These are phyloP conservation scores for Gorgonomyces haynaldii DNA, from an alignment of 192 early-diverging fungal species.

Conservation along the genomic window DNA sequence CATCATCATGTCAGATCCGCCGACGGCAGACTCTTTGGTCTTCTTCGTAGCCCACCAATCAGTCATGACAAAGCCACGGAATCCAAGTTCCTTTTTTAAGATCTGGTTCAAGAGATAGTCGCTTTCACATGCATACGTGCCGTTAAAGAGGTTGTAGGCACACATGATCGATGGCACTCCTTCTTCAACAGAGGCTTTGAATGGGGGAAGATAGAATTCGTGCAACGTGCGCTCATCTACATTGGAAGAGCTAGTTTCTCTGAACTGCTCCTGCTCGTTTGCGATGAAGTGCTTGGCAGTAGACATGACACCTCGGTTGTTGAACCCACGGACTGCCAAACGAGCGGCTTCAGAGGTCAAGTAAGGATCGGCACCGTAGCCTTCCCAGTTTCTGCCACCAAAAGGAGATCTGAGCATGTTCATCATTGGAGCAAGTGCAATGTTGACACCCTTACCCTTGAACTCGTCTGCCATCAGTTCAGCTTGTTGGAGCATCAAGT, in stretches of 20 bases:
- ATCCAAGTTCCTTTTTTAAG: slow-evolving; percentile 42
- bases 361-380: slow-evolving; percentile 38
- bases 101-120: slow-evolving; percentile 27
- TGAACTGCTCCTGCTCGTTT: slow-evolving; percentile 39
- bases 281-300: slow-evolving; percentile 42
- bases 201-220: slow-evolving; percentile 50
- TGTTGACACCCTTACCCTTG: slow-evolving; percentile 39
- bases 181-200: slow-evolving; percentile 38
- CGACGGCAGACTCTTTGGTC: slow-evolving; percentile 13
- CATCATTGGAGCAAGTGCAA: slow-evolving; percentile 41
- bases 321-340: slow-evolving; percentile 26
- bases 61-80: slow-evolving; percentile 51
- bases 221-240: slow-evolving; percentile 45
- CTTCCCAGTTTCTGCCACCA: slow-evolving; percentile 34
- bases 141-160: slow-evolving; percentile 51
- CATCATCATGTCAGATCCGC: slow-evolving; percentile 53
- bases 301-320: slow-evolving; percentile 40
- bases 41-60: slow-evolving; percentile 26
- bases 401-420: slow-evolving; percentile 16
- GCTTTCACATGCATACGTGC: slow-evolving; percentile 42
- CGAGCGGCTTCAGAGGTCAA: slow-evolving; percentile 19
- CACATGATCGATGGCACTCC: slow-evolving; percentile 52
- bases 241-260: slow-evolving; percentile 18
- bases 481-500: slow-evolving; percentile 33
- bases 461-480: slow-evolving; percentile 41